Evolutionary conservation across 176 grass and related monocot genomes (phyloP).

Genomic region (Oryza brachyantha): DNA sequence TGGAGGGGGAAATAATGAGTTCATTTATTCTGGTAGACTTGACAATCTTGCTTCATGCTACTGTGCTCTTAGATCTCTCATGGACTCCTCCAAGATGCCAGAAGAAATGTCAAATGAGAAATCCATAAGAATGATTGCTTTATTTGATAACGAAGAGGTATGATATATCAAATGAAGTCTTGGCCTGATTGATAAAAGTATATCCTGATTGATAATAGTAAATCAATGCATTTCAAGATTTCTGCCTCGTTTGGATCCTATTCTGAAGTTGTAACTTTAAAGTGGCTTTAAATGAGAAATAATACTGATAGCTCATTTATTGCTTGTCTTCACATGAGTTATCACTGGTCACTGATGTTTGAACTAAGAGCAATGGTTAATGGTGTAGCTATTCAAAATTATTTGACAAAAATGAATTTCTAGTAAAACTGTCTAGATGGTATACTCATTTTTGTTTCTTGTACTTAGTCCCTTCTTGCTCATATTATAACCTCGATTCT

Average conservation of each 20-base stretch:
- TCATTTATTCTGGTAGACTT: constrained; percentile 94
- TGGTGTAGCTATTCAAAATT: no score
- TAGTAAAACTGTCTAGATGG: neutral
- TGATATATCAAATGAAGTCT: neutral
- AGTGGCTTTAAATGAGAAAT: neutral
- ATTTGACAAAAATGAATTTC: neutral
- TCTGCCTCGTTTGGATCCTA: neutral
- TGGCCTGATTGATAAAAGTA: neutral
- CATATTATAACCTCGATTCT: neutral
- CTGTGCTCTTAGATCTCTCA: constrained; percentile 81
- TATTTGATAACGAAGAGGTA: constrained; percentile 99
- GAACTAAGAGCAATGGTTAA: neutral
- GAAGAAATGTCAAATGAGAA: constrained; percentile 66
- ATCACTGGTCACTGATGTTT: neutral
- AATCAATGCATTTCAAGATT: constrained; percentile 3
- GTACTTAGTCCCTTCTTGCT: constrained; percentile 2
- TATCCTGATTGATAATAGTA: neutral
- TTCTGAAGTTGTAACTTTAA: neutral
- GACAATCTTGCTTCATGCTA: constrained; percentile 98
- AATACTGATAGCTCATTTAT: neutral
- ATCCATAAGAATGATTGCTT: constrained; percentile 84
- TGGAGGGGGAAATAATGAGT: constrained; percentile 81
- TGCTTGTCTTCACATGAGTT: neutral
- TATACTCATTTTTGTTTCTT: neutral
- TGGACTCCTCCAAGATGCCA: constrained; percentile 62